Evolutionary conservation across 2,329 filamentous ascomycete species (phyloP), one percentile per base, ranked within the genome.

Genomic region (Beauveria varroae): DNA sequence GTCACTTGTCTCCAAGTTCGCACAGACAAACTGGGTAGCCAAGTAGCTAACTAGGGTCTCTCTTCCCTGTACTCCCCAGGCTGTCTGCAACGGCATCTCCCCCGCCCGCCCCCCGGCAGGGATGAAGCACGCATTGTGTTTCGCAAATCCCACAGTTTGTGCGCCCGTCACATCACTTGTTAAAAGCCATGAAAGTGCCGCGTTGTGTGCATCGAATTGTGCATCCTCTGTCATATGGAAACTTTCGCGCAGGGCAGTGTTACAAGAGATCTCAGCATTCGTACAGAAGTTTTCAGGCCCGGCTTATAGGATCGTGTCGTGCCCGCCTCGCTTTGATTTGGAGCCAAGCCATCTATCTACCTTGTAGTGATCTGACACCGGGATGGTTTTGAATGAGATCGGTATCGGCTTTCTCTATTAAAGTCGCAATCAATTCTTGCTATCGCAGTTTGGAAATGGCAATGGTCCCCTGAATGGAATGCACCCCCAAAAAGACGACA

Each of bases 111-210:
- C 26, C 53, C 24, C 18, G 7, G 12, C 41, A 56, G 26, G 41
- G 41, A 56, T 56, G 26, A 46, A 4, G 50, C 50, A 47, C 22
- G 41, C 53, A 41, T 46, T 56, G 40, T 44, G 53, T 56, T 56
- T 56, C 53, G 53, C 18, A 56, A 46, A 47, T 56, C 53, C 53
- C 26, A 24, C 20, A 55, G 53, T 26, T 56, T 56, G 53, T 40
- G 18, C 53, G 20, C n/a, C 24, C 24, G 18, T 30, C 53, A 51
- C 26, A 40, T 52, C n/a, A 34, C n/a, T 52, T 16, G n/a, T 20
- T 20, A 30, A 28, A 6, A 6, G 22, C 30, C 3, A 34, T 14
- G 24, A 40, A 37, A 20, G 30, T 14, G 12, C 4, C 18, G 18
- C 16, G 18, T 6, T 30, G 46, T 30, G 46, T 49, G 47, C 49